phyloP scores from a whole-genome alignment of 2,329 filamentous ascomycete genomes.

The Helotiales sp. region DNA sequence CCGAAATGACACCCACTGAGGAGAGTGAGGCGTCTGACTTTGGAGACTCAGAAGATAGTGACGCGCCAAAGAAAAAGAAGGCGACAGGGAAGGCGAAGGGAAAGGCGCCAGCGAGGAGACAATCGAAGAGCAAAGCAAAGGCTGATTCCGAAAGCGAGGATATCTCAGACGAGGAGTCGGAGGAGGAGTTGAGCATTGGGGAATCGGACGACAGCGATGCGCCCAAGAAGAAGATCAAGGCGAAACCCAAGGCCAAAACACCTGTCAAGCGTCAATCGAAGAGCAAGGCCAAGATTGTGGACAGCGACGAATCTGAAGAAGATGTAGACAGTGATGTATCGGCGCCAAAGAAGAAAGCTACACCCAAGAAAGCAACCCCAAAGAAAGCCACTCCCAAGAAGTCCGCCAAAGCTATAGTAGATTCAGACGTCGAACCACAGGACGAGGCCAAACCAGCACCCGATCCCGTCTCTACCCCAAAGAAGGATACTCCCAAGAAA shows the following conservation, averaged over 20 bases:
- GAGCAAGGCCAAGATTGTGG: conserved; percentile 33
- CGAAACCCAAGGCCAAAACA: conserved; percentile 11
- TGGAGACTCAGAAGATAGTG: conserved; percentile 23
- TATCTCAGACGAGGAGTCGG: conserved; percentile 5
- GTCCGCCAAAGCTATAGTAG: conserved; percentile 30
- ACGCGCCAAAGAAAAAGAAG: conserved; percentile 25
- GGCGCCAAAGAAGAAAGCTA: conserved; percentile 15
- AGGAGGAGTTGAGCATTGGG: background rate
- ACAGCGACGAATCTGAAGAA: conserved; percentile 33
- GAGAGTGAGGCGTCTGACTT: conserved; percentile 24
- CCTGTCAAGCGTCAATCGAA: conserved; percentile 21
- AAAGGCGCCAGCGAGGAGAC: conserved; percentile 14
- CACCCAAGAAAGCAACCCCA: conserved; percentile 31
- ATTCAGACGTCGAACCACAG: conserved; percentile 23
- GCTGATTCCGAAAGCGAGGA: conserved; percentile 30
- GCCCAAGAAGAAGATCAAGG: conserved; percentile 18
- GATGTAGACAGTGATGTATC: conserved; percentile 11
- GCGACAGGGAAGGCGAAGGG: conserved; percentile 19
- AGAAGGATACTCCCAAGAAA: conserved; percentile 31
- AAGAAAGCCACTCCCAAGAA: conserved; percentile 33
- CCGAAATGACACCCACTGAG: conserved; percentile 14
- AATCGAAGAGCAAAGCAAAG: conserved; percentile 26
- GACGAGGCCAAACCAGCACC: conserved; percentile 32
- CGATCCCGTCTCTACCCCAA: conserved; percentile 43
- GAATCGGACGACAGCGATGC: conserved; percentile 15